These are phyloP conservation scores for Colletotrichum tamarilloi DNA, from an alignment of 2,329 filamentous ascomycete genomes.

Conservation along the genomic window DNA sequence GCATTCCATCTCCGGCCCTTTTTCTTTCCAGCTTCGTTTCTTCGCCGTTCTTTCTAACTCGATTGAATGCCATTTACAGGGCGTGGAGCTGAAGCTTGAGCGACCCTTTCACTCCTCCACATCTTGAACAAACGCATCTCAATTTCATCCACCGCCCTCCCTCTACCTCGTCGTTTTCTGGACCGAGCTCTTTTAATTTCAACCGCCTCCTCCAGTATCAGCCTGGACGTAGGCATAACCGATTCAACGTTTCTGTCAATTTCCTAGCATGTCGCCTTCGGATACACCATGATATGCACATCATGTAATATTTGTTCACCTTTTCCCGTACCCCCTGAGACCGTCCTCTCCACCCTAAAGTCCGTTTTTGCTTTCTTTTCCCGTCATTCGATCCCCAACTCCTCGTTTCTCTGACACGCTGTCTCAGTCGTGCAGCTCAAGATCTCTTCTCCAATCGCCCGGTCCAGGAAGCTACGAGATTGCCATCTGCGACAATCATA, in stretches of 20 bases:
- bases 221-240: no score
- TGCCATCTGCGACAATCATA: slow-evolving; percentile 15
- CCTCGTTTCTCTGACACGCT: slow-evolving; percentile 32
- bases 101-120: no score
- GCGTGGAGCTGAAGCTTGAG: no score
- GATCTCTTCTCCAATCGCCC: slow-evolving; percentile 16
- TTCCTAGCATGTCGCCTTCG: no score
- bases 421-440: slow-evolving; percentile 32
- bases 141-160: no score
- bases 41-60: no score
- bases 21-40: not conserved
- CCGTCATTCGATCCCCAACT: slow-evolving; percentile 10
- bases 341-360: slow-evolving; percentile 10
- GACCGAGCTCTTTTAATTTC: no score
- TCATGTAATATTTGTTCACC: slow-evolving; percentile 1
- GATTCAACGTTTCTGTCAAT: no score
- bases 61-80: no score
- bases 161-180: no score
- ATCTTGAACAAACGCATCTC: no score
- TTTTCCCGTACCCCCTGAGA: not conserved
- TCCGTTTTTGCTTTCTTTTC: slow-evolving; percentile 24
- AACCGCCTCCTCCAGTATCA: no score
- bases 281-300: slow-evolving; percentile 13
- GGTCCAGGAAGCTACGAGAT: not conserved
- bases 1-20: not conserved